Base-by-base conservation (phyloP, 495 filamentous ascomycete species). In the Penicillium odoratum region DNA sequence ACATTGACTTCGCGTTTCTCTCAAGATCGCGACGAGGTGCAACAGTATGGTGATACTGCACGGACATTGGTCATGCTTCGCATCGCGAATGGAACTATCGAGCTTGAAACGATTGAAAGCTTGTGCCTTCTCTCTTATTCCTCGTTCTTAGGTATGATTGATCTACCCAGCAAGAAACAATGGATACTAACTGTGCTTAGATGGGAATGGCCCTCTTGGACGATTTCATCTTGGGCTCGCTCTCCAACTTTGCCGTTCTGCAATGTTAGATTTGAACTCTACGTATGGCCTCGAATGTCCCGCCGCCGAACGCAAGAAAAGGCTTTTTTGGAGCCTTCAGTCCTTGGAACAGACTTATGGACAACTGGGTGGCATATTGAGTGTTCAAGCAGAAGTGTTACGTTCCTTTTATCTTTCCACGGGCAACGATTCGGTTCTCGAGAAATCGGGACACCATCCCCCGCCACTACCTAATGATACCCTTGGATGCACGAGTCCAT, bases 241-340 rank as follows among this genome's bases (percentile, higher is more conserved):
- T 15, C 67, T 75, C 47, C 76, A 79, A 49, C 70, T 79, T 42
- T 78, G 76, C 52, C 71, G 76, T 0, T 74, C 76, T 2, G 75
- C 74, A 30, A 73, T 70, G 71, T 58, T 79, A 16, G 75, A 79
- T 48, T 59, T 73, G 21, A 69, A 73, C 48, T 69, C 69, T 16
- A 56, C 67, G 7, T 74, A 76, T 53, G 59, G 49, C 9, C 49
- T 63, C 8, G 67, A 74, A 18, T 66, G 71, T 36, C 66, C 64
- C 11, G 51, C 60, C 6, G 28, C 57, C 1, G 76, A 78, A 46
- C 68, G 75, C 18, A 80, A 79, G 65, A 74, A 74, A 45, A 50
- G 75, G 25, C 63, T 78, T 2, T 79, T 77, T 45, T 79, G 76
- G 76, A 78, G 72, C 43, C 67, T 79, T 4, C 76, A 79, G 34